phyloP scores from a whole-genome alignment of 108 stramenopile genomes.

The Cyclotella atomus region DNA sequence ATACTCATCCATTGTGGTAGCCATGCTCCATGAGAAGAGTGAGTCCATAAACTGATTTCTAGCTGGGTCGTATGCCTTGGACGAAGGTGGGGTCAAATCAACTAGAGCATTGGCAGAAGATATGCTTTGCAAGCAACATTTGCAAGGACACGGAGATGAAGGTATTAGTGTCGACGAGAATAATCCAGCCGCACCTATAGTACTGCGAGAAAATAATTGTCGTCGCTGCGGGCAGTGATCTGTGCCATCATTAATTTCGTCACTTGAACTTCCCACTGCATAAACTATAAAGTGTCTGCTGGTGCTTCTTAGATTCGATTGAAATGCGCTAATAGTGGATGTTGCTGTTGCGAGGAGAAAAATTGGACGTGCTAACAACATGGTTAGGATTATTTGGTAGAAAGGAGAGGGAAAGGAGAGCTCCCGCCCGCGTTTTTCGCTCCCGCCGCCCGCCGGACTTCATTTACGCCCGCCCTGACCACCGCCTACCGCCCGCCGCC shows the following conservation, averaged over 20 bases:
- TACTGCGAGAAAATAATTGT: background rate
- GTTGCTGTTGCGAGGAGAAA: too few species aligned
- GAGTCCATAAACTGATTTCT: slow-evolving; percentile 14
- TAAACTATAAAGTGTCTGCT: too few species aligned
- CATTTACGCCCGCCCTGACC: too few species aligned
- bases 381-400: too few species aligned
- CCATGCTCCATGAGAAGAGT: slow-evolving; percentile 9
- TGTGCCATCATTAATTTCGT: background rate
- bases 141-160: background rate
- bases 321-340: too few species aligned
- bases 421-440: too few species aligned
- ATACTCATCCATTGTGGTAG: slow-evolving; percentile 50
- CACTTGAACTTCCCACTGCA: too few species aligned
- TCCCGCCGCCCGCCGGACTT: too few species aligned
- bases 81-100: slow-evolving; percentile 29
- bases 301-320: too few species aligned
- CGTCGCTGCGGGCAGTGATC: background rate
- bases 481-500: too few species aligned
- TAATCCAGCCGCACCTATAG: background rate
- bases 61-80: slow-evolving; percentile 20
- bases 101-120: slow-evolving; percentile 25
- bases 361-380: too few species aligned
- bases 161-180: background rate
- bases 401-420: too few species aligned
- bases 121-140: background rate